Base-by-base conservation (phyloP, 306 rosid genomes). In the Sophora flavescens region DNA sequence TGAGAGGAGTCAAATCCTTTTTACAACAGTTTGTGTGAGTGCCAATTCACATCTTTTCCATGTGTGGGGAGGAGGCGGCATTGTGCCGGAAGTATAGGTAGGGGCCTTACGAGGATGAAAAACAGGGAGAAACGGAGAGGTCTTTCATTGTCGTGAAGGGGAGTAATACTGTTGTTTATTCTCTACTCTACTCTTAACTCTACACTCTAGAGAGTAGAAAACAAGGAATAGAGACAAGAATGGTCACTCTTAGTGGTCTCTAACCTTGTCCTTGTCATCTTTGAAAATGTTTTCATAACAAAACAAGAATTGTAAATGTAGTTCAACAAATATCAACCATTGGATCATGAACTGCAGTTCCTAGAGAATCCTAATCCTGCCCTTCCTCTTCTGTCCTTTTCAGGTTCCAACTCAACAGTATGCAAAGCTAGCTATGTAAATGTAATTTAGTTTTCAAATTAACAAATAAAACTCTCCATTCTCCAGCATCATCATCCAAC, bases 321-420 rank as follows among this genome's bases (percentile, higher is more conserved):
- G 14, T 44, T 44, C 50, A 44, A 11, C 50, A 44, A 44, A 44
- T 44, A 44, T 44, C 50, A 44, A 44, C 50, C 50, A 44, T 44
- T 44, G 14, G 50, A 44, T 44, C 50, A 44, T 9, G 14, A 44
- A 44, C 50, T 10, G n/a, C 50, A 44, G 50, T 44, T 44, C 50
- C 50, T 44, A 44, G 50, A 11, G 14, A 44, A 44, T 44, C 50
- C 50, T 44, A 44, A 9, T 44, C 50, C 14, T 44, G 3, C 50
- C 11, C 50, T 2, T 11, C 69, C 35, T 54, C 68, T 53, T 33
- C 61, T 1, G 32, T 50, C 66, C 12, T 38, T 51, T 70, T 62
- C 82, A 45, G 50, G n/a, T 33, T 45, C 52, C 76, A 79, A 62
- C 67, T 52, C 39, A 78, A 67, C 13, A 78, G n/a, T 53, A 28